Conservation (phyloP, 331 rosid genomes). For the Telfairia occidentalis region DNA sequence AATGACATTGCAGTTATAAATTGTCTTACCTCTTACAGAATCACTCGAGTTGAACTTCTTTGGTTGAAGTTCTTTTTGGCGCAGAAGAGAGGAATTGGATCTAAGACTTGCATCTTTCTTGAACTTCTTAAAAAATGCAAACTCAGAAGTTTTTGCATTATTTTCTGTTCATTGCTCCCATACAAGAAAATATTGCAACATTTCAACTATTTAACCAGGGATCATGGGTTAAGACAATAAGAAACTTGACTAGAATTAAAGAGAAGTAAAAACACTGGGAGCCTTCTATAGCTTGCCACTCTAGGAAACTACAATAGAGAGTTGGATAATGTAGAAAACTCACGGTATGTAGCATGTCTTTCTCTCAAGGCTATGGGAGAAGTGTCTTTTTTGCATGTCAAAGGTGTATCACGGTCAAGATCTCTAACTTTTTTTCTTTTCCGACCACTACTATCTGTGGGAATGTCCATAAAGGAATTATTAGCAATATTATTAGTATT, state of each 20-base stretch:
- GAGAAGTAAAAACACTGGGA: neutral
- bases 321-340: constrained; percentile 3
- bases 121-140: constrained; percentile 68
- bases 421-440: constrained; percentile 20
- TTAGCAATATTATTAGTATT: neutral
- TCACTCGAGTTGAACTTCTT: constrained; percentile 22
- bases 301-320: neutral
- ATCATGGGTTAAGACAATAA: neutral
- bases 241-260: neutral
- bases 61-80: constrained; percentile 17
- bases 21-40: constrained; percentile 35
- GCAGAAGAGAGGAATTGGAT: constrained; percentile 16
- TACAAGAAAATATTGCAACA: constrained; percentile 15
- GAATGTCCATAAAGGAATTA: neutral
- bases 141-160: constrained; percentile 69
- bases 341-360: constrained; percentile 17
- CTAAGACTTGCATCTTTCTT: constrained; percentile 42
- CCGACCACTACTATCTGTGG: constrained; percentile 16
- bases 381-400: constrained; percentile 8
- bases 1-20: neutral
- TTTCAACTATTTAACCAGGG: neutral
- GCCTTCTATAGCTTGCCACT: neutral
- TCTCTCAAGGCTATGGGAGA: constrained; percentile 17
- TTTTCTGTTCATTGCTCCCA: constrained; percentile 23
- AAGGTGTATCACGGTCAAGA: constrained; percentile 16